Evolutionary conservation across 257 asterid species (phyloP).

Genomic region (Ilex asprella): DNA sequence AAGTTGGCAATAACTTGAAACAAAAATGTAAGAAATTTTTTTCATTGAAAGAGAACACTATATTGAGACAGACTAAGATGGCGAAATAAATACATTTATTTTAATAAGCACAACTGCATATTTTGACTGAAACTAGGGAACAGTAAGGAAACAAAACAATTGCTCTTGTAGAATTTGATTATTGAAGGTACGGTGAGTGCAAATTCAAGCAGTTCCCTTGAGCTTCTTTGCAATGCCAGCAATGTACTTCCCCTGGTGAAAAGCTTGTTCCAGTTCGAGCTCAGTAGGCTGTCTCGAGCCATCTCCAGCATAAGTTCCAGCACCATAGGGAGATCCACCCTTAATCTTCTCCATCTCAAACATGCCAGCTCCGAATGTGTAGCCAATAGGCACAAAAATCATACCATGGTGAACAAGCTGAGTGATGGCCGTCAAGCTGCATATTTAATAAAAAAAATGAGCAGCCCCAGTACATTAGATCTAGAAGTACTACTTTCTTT

Average conservation of each 20-base stretch:
- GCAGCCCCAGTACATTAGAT: no score
- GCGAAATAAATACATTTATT: no score
- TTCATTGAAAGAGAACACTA: no score
- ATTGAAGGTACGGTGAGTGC: no score
- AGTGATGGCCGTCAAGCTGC: conserved; percentile 58
- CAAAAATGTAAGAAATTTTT: no score
- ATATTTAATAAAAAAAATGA: not conserved
- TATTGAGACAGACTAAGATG: no score
- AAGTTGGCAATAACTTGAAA: no score
- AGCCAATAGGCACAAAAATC: conserved; percentile 63
- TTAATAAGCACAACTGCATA: no score
- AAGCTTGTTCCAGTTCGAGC: conserved; percentile 20
- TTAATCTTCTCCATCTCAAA: conserved; percentile 40
- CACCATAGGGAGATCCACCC: conserved; percentile 36
- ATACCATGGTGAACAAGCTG: conserved; percentile 62
- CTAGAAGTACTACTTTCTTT: no score
- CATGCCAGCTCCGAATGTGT: conserved; percentile 61
- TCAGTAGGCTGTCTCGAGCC: conserved; percentile 26
- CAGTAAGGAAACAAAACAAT: no score
- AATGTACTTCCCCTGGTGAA: conserved; percentile 32
- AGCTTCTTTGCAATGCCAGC: conserved; percentile 26
- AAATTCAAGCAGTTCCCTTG: conserved; percentile 15
- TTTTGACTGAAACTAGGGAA: no score
- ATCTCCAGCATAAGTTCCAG: conserved; percentile 39
- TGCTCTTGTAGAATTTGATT: no score